phyloP scores from a whole-genome alignment of 2,329 filamentous ascomycete species.

The Ophiognomonia clavigignenti-juglandacearum region DNA sequence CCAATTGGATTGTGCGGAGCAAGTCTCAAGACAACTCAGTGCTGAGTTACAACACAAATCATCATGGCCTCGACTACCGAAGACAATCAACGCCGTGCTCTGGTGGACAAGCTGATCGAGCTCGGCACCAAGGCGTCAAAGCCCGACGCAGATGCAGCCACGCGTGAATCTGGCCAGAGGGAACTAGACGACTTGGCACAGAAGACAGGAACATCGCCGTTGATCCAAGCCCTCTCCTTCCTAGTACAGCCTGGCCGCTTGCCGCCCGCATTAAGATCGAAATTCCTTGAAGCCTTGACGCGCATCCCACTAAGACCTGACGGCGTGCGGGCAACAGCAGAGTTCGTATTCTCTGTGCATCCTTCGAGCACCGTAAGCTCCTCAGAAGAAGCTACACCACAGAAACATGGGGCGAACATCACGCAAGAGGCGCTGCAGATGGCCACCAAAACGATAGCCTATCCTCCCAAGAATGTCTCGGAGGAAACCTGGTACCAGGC shows the following conservation, averaged over 20 bases:
- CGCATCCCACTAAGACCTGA: constrained; percentile 55
- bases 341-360: constrained; percentile 68
- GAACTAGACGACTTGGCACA: constrained; percentile 45
- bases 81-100: constrained; percentile 21
- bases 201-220: constrained; percentile 21
- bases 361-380: constrained; percentile 42
- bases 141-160: constrained; percentile 29
- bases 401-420: constrained; percentile 57
- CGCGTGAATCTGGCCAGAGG: constrained; percentile 28
- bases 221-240: constrained; percentile 58
- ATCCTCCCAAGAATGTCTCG: constrained; percentile 49
- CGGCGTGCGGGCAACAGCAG: constrained; percentile 63
- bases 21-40: background rate
- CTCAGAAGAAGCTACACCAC: constrained; percentile 37
- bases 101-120: constrained; percentile 31
- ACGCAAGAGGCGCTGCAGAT: constrained; percentile 64
- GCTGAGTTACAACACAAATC: background rate
- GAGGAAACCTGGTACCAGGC: constrained; percentile 56
- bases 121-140: constrained; percentile 45
- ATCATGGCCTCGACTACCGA: constrained; percentile 6
- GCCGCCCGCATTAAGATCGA: constrained; percentile 55
- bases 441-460: constrained; percentile 56
- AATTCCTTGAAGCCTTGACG: constrained; percentile 54
- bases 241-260: constrained; percentile 57
- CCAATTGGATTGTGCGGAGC: background rate